Evolutionary conservation across 257 asterid species (phyloP).

Genomic region (Solanum sejunctum): DNA sequence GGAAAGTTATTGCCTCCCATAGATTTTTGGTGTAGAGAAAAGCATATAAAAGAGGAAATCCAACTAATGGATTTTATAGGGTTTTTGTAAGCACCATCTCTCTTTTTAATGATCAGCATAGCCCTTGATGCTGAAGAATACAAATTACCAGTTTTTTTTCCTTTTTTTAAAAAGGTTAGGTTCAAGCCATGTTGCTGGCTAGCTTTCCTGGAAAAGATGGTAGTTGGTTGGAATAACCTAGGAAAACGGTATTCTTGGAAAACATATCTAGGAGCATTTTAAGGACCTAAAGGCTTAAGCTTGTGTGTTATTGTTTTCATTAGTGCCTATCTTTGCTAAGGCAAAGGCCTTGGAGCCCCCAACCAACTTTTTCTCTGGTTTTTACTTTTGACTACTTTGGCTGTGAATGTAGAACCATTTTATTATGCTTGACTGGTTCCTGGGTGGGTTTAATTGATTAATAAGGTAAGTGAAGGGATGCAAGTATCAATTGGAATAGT

Average conservation of each 20-base stretch:
- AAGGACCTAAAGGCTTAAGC: background rate
- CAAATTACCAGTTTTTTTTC: too few species aligned
- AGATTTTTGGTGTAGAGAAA: too few species aligned
- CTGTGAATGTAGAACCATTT: background rate
- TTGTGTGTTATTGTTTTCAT: background rate
- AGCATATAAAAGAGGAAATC: too few species aligned
- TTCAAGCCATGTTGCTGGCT: background rate
- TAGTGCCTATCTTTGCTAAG: background rate
- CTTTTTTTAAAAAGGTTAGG: too few species aligned
- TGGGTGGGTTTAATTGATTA: background rate
- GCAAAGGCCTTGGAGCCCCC: background rate
- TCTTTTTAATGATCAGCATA: too few species aligned
- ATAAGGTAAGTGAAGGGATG: background rate
- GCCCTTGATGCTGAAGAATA: too few species aligned
- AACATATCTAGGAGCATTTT: background rate
- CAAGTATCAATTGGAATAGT: background rate
- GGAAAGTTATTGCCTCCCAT: too few species aligned
- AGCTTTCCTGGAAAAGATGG: background rate
- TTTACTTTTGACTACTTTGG: background rate
- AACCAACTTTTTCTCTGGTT: background rate
- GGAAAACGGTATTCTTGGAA: background rate
- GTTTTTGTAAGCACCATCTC: too few species aligned
- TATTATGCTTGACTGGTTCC: background rate
- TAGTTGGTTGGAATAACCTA: background rate
- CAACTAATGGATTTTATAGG: too few species aligned